phyloP scores from a whole-genome alignment of 2,329 filamentous ascomycete species.

The Acrocalymma vagum region DNA sequence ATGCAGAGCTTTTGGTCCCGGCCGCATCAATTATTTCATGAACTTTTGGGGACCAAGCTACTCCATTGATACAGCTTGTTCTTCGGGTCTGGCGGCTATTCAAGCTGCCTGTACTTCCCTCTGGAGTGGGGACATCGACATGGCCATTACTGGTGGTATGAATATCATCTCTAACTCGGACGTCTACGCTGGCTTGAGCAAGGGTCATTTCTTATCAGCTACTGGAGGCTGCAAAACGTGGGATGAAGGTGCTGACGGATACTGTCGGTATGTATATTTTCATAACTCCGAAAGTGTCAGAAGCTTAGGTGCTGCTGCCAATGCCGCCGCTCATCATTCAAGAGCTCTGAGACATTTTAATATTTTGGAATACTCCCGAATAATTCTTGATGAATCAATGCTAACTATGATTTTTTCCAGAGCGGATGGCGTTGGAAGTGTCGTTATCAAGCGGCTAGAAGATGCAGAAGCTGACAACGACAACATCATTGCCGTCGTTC shows the following conservation, averaged over 20 bases:
- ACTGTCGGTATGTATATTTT: too few species aligned
- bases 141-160: conserved; percentile 32
- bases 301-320: conserved; percentile 41
- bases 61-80: conserved; percentile 48
- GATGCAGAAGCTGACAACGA: conserved; percentile 44
- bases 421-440: conserved; percentile 36
- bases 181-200: conserved; percentile 30
- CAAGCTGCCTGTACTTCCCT: conserved; percentile 39
- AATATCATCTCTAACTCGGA: conserved; percentile 42
- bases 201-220: conserved; percentile 32
- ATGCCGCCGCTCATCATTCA: too few species aligned
- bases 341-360: too few species aligned
- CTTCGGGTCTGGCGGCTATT: conserved; percentile 41
- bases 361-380: conserved; percentile 36
- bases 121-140: conserved; percentile 35
- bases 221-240: conserved; percentile 38
- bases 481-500: conserved; percentile 40
- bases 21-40: conserved; percentile 55
- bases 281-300: conserved; percentile 31
- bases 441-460: conserved; percentile 44
- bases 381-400: conserved; percentile 22
- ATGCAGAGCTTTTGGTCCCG: conserved; percentile 60
- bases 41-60: conserved; percentile 53
- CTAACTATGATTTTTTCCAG: too few species aligned
- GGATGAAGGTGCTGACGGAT: conserved; percentile 40